These are phyloP conservation scores for Stylosanthes scabra DNA, from an alignment of 331 rosid species.

Conservation along the genomic window DNA sequence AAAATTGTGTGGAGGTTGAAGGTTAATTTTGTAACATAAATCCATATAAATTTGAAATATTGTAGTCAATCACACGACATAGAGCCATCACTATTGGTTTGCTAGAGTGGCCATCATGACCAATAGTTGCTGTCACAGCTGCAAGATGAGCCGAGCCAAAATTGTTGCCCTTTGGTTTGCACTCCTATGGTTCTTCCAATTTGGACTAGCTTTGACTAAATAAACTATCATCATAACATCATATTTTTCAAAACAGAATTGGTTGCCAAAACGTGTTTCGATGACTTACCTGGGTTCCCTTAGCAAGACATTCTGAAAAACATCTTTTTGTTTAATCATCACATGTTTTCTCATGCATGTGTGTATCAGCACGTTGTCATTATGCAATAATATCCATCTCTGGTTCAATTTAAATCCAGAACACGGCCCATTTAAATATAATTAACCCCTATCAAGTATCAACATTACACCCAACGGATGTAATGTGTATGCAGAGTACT, in stretches of 20 bases:
- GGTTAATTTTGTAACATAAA: conserved; percentile 12
- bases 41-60: conserved; percentile 15
- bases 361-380: neutral
- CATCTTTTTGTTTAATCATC: conserved; percentile 17
- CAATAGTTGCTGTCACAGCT: no score
- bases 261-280: neutral
- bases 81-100: no score
- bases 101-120: no score
- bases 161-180: no score
- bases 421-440: conserved; percentile 28
- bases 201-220: conserved; percentile 18
- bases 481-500: conserved; percentile 7
- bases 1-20: conserved; percentile 30
- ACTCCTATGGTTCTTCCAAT: no score
- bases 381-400: conserved; percentile 13
- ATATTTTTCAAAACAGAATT: conserved; percentile 7
- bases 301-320: conserved; percentile 1
- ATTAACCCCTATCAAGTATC: neutral
- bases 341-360: conserved; percentile 20
- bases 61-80: neutral
- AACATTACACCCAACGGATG: neutral
- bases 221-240: neutral
- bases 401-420: conserved; percentile 10
- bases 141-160: no score
- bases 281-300: neutral